Percentiles rank a stretch among this genome's conserved stretches.
Conservation (phyloP, 441 rosid genomes). For the Pelargonium myrrhifolium region DNA sequence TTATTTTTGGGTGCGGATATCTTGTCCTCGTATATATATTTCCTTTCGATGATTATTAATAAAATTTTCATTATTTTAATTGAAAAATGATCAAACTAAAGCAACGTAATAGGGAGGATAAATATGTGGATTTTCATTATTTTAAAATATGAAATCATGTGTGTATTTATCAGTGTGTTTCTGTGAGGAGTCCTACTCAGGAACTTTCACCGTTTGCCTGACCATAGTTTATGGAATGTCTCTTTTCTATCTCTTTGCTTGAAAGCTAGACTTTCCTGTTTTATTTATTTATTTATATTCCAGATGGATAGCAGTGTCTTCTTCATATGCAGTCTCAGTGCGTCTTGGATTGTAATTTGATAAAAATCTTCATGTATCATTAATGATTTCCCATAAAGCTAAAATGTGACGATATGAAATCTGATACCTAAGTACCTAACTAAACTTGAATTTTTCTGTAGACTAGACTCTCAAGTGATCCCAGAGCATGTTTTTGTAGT, state of each 20-base stretch:
- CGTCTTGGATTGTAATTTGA: conserved; percentile 4
- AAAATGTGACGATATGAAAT: conserved; percentile 1
- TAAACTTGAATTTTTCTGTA: not conserved
- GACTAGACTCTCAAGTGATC: not conserved
- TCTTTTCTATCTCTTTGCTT: not conserved
- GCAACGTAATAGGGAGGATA: not conserved
- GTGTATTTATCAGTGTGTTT: no score
- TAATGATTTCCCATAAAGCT: not conserved
- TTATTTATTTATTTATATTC: not conserved
- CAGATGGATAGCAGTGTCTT: not conserved
- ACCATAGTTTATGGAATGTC: not conserved
- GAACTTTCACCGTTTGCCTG: not conserved
- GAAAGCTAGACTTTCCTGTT: not conserved
- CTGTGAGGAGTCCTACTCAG: not conserved
- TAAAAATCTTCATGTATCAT: not conserved
- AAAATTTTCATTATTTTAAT: not conserved
- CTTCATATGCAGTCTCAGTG: not conserved
- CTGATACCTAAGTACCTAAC: not conserved
- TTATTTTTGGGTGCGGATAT: not conserved
- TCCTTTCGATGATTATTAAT: not conserved
- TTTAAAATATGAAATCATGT: not conserved
- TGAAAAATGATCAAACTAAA: not conserved
- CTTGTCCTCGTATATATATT: not conserved
- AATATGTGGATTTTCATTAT: not conserved
- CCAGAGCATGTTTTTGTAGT: not conserved